Evolutionary conservation across 768 basidiomycete species (phyloP), one percentile per base, ranked within the genome.

Genomic region (Boletus huronensis): DNA sequence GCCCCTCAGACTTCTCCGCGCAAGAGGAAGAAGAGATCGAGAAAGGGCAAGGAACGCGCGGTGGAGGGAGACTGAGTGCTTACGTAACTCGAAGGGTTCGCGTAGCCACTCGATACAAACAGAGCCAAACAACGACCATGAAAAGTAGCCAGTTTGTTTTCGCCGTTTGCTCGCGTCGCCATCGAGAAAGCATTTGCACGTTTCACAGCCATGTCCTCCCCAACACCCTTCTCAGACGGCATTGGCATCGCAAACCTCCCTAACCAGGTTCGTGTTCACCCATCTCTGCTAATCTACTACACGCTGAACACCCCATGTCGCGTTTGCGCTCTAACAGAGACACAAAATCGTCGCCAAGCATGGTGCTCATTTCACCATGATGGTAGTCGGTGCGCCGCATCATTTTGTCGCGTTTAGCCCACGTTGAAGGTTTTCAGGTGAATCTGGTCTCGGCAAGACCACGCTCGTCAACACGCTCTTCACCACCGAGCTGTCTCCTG

Each of bases 321-420:
- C 44, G 45, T 44, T 14, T 9, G 50, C 55, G 59, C 29, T 34
- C 34, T 13, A 49, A 46, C 70, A 98, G 95, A 87, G 90, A 79
- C 97, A 99, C 80, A 98, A 98, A 81, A 98, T 98, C 70, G 94
- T 98, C 59, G 95, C 93, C 58, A 96, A 98, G 79, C 87, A 81
- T 68, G 97, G 97, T 57, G 93, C 90, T 7, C 95, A 98, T 77
- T 98, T 98, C 77, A 98, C 97, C 54, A 84, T 99, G 67, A 99
- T 99, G 97, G 97, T 98, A 42, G 95, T 98, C 57, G 97, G 97
- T 93, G 50, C 42, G 62, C 54, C 6, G 13, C 38, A 3, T 50
- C 31, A 0, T 47, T n/a, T n/a, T 34, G 16, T 44, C 25, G 14
- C 10, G 11, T 26, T 26, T 16, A 3, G 0, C 16, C 14, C 14